Evolutionary conservation across 2,329 filamentous ascomycete genomes (phyloP).

Genomic region (Helicocarpus griseus): DNA sequence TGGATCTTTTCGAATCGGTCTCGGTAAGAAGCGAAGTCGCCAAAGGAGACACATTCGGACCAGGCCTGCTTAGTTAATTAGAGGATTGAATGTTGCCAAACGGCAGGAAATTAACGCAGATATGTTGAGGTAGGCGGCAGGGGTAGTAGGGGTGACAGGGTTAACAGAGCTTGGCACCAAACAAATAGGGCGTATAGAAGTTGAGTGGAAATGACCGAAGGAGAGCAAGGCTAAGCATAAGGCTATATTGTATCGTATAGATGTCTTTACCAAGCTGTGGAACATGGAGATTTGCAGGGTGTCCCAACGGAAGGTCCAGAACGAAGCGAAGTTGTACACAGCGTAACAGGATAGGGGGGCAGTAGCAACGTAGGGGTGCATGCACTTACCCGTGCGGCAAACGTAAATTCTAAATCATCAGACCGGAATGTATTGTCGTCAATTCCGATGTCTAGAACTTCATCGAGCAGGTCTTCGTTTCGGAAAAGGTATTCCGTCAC

Average conservation of each 20-base stretch:
- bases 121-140: not conserved
- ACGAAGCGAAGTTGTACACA: not conserved
- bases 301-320: too few species aligned
- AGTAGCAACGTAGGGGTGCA: not conserved
- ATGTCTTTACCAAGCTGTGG: too few species aligned
- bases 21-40: conserved; percentile 86
- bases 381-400: conserved; percentile 63
- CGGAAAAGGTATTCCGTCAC: conserved; percentile 96
- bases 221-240: too few species aligned
- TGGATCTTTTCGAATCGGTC: conserved; percentile 88
- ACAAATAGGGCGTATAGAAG: too few species aligned
- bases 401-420: conserved; percentile 95
- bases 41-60: conserved; percentile 85
- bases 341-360: not conserved
- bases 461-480: conserved; percentile 68
- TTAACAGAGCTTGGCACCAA: too few species aligned
- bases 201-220: too few species aligned
- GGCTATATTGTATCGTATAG: too few species aligned
- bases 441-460: conserved; percentile 75
- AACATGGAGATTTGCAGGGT: too few species aligned
- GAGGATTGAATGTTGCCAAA: not conserved
- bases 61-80: conserved; percentile 51
- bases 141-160: not conserved
- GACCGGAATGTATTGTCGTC: conserved; percentile 86
- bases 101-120: too few species aligned